Evolutionary conservation across 306 rosid genomes (phyloP).

Genomic region (Senna siamea): DNA sequence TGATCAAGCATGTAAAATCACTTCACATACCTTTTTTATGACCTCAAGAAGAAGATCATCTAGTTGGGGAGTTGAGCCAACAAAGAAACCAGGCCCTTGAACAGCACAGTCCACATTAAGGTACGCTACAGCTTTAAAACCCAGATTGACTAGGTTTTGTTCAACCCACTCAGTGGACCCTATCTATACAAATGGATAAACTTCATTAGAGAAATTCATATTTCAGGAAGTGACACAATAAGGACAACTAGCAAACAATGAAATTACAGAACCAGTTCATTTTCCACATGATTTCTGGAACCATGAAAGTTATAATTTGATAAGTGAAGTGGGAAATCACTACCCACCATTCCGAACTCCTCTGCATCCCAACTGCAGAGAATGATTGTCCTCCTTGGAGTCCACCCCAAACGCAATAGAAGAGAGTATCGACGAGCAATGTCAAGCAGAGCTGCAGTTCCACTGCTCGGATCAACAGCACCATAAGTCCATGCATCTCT

Average conservation of each 20-base stretch:
- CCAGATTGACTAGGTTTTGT: conserved; percentile 66
- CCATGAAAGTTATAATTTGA: not conserved
- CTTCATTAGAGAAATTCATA: conserved; percentile 17
- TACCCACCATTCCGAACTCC: conserved; percentile 46
- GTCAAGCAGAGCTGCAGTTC: conserved; percentile 92
- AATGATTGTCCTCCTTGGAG: conserved; percentile 65
- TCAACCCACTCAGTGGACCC: conserved; percentile 91
- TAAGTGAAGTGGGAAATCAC: not conserved
- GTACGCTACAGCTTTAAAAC: conserved; percentile 70
- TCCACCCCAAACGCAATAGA: conserved; percentile 69
- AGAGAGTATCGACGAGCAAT: conserved; percentile 84
- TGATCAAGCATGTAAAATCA: not conserved
- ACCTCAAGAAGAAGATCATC: conserved; percentile 68
- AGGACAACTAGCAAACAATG: conserved; percentile 1
- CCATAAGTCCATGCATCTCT: conserved; percentile 99
- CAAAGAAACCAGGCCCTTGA: conserved; percentile 69
- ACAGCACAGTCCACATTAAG: conserved; percentile 83
- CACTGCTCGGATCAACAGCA: conserved; percentile 97
- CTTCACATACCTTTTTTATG: conserved; percentile 50
- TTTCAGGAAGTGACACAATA: conserved; percentile 19
- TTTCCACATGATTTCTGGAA: not conserved
- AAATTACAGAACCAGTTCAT: not conserved
- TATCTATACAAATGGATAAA: conserved; percentile 49
- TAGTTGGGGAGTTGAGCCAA: conserved; percentile 78
- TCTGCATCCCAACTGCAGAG: conserved; percentile 50